A percentile compares a stretch with the other conserved stretches of the same genome.
Conservation (phyloP, 2,329 filamentous ascomycete species). For the Pseudocercospora eumusae region DNA sequence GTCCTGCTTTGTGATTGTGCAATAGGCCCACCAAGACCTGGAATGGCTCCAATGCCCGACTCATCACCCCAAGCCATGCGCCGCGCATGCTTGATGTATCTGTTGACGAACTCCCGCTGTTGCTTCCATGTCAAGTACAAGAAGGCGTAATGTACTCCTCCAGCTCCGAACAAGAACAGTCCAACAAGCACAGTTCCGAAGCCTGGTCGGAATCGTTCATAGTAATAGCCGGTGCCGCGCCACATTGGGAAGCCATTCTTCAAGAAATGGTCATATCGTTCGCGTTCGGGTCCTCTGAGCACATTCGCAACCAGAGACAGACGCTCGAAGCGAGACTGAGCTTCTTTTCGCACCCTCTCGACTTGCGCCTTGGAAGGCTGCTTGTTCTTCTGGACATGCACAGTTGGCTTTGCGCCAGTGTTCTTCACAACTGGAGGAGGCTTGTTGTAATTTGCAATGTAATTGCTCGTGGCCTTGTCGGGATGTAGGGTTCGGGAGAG, state of each 20-base stretch:
- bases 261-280: slow-evolving; percentile 93
- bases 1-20: slow-evolving; percentile 45
- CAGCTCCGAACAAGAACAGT: slow-evolving; percentile 78
- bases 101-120: slow-evolving; percentile 85
- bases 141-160: slow-evolving; percentile 81
- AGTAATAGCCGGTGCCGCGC: slow-evolving; percentile 99
- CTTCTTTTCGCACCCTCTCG: slow-evolving; percentile 74
- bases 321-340: slow-evolving; percentile 78
- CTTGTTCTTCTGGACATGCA: slow-evolving; percentile 68
- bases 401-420: slow-evolving; percentile 57
- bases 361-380: slow-evolving; percentile 71
- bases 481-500: slow-evolving; percentile 82
- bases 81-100: slow-evolving; percentile 87
- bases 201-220: slow-evolving; percentile 87
- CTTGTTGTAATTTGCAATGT: slow-evolving; percentile 68
- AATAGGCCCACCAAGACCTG: slow-evolving; percentile 58
- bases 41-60: slow-evolving; percentile 64
- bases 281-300: slow-evolving; percentile 74
- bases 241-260: slow-evolving; percentile 90
- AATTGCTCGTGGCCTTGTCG: slow-evolving; percentile 89
- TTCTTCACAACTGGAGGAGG: slow-evolving; percentile 44
- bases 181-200: slow-evolving; percentile 81
- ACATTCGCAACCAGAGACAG: slow-evolving; percentile 83
- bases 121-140: slow-evolving; percentile 85
- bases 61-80: slow-evolving; percentile 89